Evolutionary conservation across 108 stramenopile genomes (phyloP).

Genomic region (Conticribra guillardii): DNA sequence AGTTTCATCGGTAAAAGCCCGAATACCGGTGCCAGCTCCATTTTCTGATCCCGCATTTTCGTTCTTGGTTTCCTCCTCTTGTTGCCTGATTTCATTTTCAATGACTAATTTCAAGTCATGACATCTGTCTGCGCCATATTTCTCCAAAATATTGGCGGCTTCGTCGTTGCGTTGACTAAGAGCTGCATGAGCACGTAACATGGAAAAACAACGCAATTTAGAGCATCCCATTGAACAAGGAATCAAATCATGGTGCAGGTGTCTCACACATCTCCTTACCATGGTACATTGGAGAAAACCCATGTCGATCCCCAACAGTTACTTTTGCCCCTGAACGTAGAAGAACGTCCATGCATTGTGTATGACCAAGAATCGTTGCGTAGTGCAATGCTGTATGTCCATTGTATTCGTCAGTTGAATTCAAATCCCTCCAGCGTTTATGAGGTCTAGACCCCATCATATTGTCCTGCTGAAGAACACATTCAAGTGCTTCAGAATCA

Average conservation of each 20-base stretch:
- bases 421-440: conserved; percentile 3
- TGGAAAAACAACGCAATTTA: not conserved
- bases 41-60: not conserved
- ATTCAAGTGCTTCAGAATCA: conserved; percentile 15
- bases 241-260: too few relatives aligned
- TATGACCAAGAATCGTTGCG: conserved; percentile 28
- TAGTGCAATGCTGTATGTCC: conserved; percentile 36
- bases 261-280: too few relatives aligned
- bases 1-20: too few relatives aligned
- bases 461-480: conserved; percentile 5
- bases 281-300: conserved; percentile 37
- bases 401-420: conserved; percentile 29
- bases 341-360: conserved; percentile 31
- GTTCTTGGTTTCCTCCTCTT: conserved; percentile 3
- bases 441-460: too few relatives aligned
- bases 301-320: conserved; percentile 20
- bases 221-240: not conserved
- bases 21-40: too few relatives aligned
- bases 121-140: conserved; percentile 11
- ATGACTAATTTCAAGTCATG: conserved; percentile 4
- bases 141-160: conserved; percentile 5
- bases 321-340: conserved; percentile 30
- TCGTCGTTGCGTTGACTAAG: conserved; percentile 8
- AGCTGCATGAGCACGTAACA: not conserved
- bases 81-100: not conserved